phyloP scores from a whole-genome alignment of 2,329 filamentous ascomycete genomes.

The Plectosphaerella cucumerina region DNA sequence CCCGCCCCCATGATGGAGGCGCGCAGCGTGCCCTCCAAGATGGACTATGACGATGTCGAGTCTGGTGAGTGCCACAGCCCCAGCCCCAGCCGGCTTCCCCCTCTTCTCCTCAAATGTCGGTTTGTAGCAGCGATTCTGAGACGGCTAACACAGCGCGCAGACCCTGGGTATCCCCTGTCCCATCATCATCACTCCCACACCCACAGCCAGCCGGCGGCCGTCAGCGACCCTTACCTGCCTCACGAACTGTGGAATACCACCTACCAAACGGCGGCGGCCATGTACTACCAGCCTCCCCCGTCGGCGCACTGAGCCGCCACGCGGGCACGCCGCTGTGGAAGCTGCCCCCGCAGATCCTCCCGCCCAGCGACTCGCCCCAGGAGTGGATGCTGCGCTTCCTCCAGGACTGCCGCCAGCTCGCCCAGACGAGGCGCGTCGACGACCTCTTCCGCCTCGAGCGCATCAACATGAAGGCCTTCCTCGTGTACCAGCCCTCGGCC shows the following conservation, averaged over 20 bases:
- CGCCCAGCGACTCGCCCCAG: constrained; percentile 26
- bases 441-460: constrained; percentile 26
- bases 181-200: constrained; percentile 16
- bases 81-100: constrained; percentile 1
- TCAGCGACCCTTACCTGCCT: constrained; percentile 12
- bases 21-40: constrained; percentile 29
- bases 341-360: constrained; percentile 23
- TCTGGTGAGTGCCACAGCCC: constrained; percentile 9
- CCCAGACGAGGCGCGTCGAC: constrained; percentile 14
- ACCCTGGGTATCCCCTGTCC: constrained; percentile 26
- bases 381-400: constrained; percentile 28
- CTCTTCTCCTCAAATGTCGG: too few relatives aligned
- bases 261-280: constrained; percentile 10
- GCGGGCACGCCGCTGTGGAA: constrained; percentile 22
- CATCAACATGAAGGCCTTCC: constrained; percentile 27
- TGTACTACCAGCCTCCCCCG: constrained; percentile 20
- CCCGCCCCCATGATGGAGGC: constrained; percentile 37
- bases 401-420: constrained; percentile 27
- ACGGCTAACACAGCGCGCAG: constrained; percentile 23
- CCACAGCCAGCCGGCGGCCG: constrained; percentile 10
- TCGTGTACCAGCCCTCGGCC: constrained; percentile 17
- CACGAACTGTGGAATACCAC: constrained; percentile 15
- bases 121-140: constrained; percentile 15
- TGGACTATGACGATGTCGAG: constrained; percentile 32
- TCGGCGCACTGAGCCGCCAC: constrained; percentile 24